Percentiles rank a stretch among this genome's conserved stretches.
phyloP scores from a whole-genome alignment of 2,329 filamentous ascomycete genomes.

The Fusarium avenaceum region DNA sequence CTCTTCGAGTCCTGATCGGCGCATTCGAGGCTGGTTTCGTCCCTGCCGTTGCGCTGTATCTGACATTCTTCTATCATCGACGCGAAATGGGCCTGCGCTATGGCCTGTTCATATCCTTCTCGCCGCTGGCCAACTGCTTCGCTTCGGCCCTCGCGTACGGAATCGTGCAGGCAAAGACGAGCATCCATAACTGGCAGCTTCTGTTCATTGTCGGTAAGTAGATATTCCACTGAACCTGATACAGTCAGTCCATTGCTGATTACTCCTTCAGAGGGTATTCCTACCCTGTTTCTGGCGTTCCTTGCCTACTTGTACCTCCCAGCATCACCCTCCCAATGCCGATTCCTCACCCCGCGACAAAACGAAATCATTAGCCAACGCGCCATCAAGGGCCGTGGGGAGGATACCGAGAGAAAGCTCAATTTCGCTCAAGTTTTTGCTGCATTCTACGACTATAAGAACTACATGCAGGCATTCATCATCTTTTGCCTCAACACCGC shows the following conservation, averaged over 20 bases:
- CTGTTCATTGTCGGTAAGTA: background rate
- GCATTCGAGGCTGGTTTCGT: slow-evolving; percentile 60
- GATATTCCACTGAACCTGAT: too few species aligned
- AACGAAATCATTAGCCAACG: slow-evolving; percentile 6
- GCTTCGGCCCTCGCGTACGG: background rate
- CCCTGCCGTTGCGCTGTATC: slow-evolving; percentile 58
- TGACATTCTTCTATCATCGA: slow-evolving; percentile 63
- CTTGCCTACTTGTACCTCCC: slow-evolving; percentile 60
- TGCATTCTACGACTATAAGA: slow-evolving; percentile 62
- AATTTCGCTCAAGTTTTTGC: slow-evolving; percentile 57
- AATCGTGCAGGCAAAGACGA: background rate
- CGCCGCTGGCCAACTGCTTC: slow-evolving; percentile 1
- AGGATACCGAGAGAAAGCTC: slow-evolving; percentile 10
- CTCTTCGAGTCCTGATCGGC: slow-evolving; percentile 50
- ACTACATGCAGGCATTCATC: slow-evolving; percentile 62
- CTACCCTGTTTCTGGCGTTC: background rate
- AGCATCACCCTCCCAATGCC: slow-evolving; percentile 71
- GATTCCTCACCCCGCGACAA: slow-evolving; percentile 72
- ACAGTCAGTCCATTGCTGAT: background rate
- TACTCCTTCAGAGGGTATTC: background rate
- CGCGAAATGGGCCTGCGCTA: slow-evolving; percentile 60
- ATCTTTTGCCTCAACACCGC: slow-evolving; percentile 58
- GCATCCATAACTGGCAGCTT: slow-evolving; percentile 1
- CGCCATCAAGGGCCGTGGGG: background rate
- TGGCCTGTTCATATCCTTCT: slow-evolving; percentile 5